Evolutionary conservation across 2,329 filamentous ascomycete genomes (phyloP).

Genomic region (Penicillium sp.): DNA sequence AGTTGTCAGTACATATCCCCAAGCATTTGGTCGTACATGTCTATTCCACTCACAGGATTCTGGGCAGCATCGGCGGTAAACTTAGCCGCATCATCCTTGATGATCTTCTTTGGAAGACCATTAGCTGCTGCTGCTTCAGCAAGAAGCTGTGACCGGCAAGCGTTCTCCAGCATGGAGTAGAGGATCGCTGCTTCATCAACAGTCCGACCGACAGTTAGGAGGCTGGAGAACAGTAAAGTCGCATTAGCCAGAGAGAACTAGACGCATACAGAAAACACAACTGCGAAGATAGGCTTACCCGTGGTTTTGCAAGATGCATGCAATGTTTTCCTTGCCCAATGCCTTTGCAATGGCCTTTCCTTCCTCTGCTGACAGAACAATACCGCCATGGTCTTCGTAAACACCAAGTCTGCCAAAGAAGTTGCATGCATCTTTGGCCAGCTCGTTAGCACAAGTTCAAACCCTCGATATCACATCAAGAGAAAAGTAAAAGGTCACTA

Average conservation of each 20-base stretch:
- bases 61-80: constrained; percentile 32
- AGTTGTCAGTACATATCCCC: constrained; percentile 5
- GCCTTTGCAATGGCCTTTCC: constrained; percentile 32
- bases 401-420: constrained; percentile 32
- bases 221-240: constrained; percentile 21
- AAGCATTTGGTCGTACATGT: not conserved
- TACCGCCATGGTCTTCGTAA: constrained; percentile 35
- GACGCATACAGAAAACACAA: not conserved
- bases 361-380: constrained; percentile 36
- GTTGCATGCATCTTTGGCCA: constrained; percentile 31
- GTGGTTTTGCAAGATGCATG: constrained; percentile 37
- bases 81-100: constrained; percentile 27
- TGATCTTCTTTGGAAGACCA: constrained; percentile 30
- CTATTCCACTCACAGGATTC: constrained; percentile 24
- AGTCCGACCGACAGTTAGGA: constrained; percentile 35
- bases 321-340: constrained; percentile 35
- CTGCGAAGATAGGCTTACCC: constrained; percentile 19
- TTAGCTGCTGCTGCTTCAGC: constrained; percentile 37
- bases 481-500: not conserved
- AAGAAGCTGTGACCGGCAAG: constrained; percentile 36
- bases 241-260: constrained; percentile 12
- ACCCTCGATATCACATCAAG: not conserved
- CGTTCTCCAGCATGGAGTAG: constrained; percentile 35
- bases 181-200: constrained; percentile 37
- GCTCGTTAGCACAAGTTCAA: not conserved